Conservation (phyloP, 768 basidiomycete species). For the Rhodotorula toruloides region DNA sequence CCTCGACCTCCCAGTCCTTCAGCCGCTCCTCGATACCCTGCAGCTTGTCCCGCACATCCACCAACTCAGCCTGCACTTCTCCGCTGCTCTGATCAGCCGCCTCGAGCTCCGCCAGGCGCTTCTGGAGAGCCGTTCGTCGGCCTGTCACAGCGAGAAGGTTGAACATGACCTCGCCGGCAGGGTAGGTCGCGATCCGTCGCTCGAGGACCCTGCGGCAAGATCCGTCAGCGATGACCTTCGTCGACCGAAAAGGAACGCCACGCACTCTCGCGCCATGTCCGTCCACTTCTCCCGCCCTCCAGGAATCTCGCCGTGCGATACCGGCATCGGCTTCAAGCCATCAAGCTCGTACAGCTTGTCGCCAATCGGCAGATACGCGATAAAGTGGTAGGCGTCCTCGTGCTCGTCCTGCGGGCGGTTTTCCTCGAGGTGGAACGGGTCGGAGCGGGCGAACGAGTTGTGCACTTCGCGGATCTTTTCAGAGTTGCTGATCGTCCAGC, state of each 20-base stretch:
- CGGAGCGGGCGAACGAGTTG: slow-evolving; percentile 87
- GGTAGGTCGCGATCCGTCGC: slow-evolving; percentile 82
- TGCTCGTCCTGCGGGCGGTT: slow-evolving; percentile 53
- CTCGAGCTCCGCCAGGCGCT: slow-evolving; percentile 63
- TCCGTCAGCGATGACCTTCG: no score
- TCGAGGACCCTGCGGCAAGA: slow-evolving; percentile 62
- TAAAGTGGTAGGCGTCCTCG: slow-evolving; percentile 93
- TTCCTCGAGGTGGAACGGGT: slow-evolving; percentile 78
- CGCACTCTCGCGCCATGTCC: slow-evolving; percentile 62
- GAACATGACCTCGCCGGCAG: slow-evolving; percentile 65
- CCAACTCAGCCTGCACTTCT: slow-evolving; percentile 48
- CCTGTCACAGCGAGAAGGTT: slow-evolving; percentile 57
- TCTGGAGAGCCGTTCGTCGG: slow-evolving; percentile 54
- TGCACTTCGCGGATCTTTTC: slow-evolving; percentile 60
- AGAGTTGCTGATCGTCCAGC: slow-evolving; percentile 47
- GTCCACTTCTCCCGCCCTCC: slow-evolving; percentile 70
- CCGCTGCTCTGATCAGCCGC: slow-evolving; percentile 50
- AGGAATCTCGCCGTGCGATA: slow-evolving; percentile 70
- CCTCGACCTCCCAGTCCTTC: slow-evolving; percentile 35
- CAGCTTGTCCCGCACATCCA: slow-evolving; percentile 67
- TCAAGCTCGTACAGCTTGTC: slow-evolving; percentile 79
- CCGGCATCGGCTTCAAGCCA: slow-evolving; percentile 71
- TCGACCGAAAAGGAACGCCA: not conserved
- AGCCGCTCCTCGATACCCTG: slow-evolving; percentile 43
- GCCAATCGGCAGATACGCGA: slow-evolving; percentile 80